phyloP scores from a whole-genome alignment of 2,329 filamentous ascomycete genomes.

The Aspergillus fructus region DNA sequence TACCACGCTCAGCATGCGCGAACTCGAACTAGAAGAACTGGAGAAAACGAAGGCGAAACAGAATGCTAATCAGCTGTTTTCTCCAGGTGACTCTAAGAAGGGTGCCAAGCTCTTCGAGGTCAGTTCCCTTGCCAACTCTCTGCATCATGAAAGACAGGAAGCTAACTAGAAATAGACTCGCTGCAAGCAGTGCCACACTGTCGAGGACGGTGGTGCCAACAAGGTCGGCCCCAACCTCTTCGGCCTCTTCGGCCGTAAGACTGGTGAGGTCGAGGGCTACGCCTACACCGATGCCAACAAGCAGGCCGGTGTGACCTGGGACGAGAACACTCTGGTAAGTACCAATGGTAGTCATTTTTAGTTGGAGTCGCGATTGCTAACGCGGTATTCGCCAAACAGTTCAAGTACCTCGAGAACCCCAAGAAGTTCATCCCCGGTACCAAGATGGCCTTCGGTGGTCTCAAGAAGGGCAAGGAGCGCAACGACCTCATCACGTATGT shows the following conservation, averaged over 20 bases:
- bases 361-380: slow-evolving; percentile 12
- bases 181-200: slow-evolving; percentile 97
- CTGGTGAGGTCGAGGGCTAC: slow-evolving; percentile 86
- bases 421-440: slow-evolving; percentile 99
- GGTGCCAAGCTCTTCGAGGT: slow-evolving; percentile 97
- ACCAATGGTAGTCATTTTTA: background rate
- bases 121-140: slow-evolving; percentile 17
- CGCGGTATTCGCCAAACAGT: slow-evolving; percentile 51
- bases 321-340: slow-evolving; percentile 77
- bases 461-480: slow-evolving; percentile 99
- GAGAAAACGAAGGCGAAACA: slow-evolving; percentile 16
- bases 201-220: slow-evolving; percentile 87
- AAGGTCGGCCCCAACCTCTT: slow-evolving; percentile 97
- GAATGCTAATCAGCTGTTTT: slow-evolving; percentile 27
- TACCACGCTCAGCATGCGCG: slow-evolving; percentile 24
- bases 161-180: slow-evolving; percentile 60
- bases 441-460: slow-evolving; percentile 99
- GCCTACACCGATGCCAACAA: slow-evolving; percentile 99
- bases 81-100: slow-evolving; percentile 85
- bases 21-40: slow-evolving; percentile 21
- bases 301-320: slow-evolving; percentile 87
- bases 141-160: background rate
- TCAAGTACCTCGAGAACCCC: slow-evolving; percentile 99
- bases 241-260: slow-evolving; percentile 97
- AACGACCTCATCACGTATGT: slow-evolving; percentile 97